These are phyloP conservation scores for Ascocoryne sarcoides DNA, from an alignment of 2,329 filamentous ascomycete species.

Conservation along the genomic window DNA sequence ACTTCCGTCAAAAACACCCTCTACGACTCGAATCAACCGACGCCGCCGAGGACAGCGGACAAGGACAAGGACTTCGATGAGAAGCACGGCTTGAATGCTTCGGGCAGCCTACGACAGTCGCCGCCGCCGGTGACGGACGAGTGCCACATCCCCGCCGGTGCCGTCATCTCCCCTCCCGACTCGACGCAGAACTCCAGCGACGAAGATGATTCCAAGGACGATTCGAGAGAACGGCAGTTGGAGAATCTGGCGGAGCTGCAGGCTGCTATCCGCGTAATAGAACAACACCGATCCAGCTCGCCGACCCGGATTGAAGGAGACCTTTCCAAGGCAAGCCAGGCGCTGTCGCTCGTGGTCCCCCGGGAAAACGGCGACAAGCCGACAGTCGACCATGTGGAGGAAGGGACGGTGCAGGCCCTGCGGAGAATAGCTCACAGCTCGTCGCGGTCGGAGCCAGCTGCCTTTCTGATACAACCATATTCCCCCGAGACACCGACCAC, in stretches of 20 bases:
- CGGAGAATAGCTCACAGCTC: constrained; percentile 25
- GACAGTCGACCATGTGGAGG: constrained; percentile 11
- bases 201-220: constrained; percentile 54
- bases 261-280: constrained; percentile 73
- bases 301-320: constrained; percentile 32
- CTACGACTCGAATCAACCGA: constrained; percentile 22
- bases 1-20: constrained; percentile 35
- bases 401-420: constrained; percentile 8
- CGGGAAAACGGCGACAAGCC: constrained; percentile 26
- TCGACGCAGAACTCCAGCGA: constrained; percentile 75
- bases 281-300: constrained; percentile 53
- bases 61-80: constrained; percentile 11
- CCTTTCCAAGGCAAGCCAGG: constrained; percentile 18
- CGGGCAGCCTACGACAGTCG: constrained; percentile 67
- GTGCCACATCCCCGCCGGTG: constrained; percentile 67
- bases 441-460: constrained; percentile 38
- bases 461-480: constrained; percentile 30
- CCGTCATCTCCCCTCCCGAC: constrained; percentile 85
- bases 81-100: constrained; percentile 27
- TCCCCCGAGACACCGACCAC: constrained; percentile 43
- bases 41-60: constrained; percentile 22
- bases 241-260: constrained; percentile 52
- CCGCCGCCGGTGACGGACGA: constrained; percentile 71
- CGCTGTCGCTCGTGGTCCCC: constrained; percentile 29
- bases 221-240: constrained; percentile 18